Percentiles rank a stretch among this genome's conserved stretches.
phyloP scores from a whole-genome alignment of 2,329 filamentous ascomycete genomes.

The Cercospora beticola region DNA sequence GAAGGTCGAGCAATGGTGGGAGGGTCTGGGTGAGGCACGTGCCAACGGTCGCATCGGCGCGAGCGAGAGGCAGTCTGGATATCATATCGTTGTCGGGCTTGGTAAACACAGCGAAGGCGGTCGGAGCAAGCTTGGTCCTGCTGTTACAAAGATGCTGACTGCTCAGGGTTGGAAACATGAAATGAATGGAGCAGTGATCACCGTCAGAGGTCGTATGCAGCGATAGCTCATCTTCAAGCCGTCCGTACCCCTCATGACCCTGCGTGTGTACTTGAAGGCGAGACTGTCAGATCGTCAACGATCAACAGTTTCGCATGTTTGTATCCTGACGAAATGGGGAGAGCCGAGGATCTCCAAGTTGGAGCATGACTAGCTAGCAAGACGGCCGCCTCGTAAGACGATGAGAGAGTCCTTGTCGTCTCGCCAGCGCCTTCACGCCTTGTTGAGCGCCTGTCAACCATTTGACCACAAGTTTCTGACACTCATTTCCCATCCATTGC shows the following conservation, averaged over 20 bases:
- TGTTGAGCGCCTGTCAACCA: slow-evolving; percentile 2
- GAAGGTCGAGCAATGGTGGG: slow-evolving; percentile 74
- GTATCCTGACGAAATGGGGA: background rate
- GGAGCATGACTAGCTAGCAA: background rate
- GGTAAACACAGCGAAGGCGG: slow-evolving; percentile 78
- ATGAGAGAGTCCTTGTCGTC: background rate
- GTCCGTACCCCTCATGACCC: background rate
- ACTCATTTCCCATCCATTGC: background rate
- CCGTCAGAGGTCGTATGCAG: slow-evolving; percentile 59
- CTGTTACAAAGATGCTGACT: slow-evolving; percentile 73
- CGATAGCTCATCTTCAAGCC: background rate
- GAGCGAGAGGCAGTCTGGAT: slow-evolving; percentile 54
- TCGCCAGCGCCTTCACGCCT: slow-evolving; percentile 5
- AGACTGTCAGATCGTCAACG: background rate
- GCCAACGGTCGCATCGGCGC: slow-evolving; percentile 47
- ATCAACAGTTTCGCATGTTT: background rate
- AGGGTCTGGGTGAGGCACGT: slow-evolving; percentile 64
- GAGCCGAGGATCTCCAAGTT: background rate
- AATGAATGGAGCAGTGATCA: slow-evolving; percentile 67
- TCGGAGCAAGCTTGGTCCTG: slow-evolving; percentile 71
- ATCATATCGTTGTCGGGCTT: slow-evolving; percentile 75
- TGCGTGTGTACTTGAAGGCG: background rate
- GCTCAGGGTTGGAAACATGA: slow-evolving; percentile 82
- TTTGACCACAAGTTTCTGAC: background rate
- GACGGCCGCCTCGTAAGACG: background rate